These are phyloP conservation scores for Lichtheimia ramosa DNA, from an alignment of 371 early-diverging fungal genomes.

Conservation along the genomic window DNA sequence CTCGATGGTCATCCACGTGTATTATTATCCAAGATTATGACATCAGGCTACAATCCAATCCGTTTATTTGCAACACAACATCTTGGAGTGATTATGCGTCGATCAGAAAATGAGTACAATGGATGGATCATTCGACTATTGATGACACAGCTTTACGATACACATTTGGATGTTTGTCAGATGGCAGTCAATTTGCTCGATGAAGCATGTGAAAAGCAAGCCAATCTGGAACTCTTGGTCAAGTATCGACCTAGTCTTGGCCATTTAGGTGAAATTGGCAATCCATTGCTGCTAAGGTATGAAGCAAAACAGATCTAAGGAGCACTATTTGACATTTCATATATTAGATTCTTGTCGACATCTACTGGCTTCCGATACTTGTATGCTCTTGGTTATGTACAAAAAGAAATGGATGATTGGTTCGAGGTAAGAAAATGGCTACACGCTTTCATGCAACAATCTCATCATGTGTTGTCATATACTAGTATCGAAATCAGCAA, in stretches of 20 bases:
- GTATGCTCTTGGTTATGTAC: slow-evolving; percentile 70
- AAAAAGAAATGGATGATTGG: slow-evolving; percentile 83
- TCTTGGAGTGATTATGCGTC: slow-evolving; percentile 65
- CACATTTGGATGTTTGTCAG: slow-evolving; percentile 72
- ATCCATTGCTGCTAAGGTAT: slow-evolving; percentile 65
- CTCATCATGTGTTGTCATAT: not conserved
- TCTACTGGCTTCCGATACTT: slow-evolving; percentile 75
- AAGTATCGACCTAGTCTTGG: slow-evolving; percentile 72
- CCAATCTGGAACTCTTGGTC: slow-evolving; percentile 69
- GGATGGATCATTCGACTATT: slow-evolving; percentile 80
- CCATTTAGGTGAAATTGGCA: slow-evolving; percentile 72
- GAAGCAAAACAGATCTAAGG: not conserved
- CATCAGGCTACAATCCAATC: slow-evolving; percentile 77
- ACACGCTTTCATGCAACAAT: not conserved
- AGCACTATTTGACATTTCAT: not conserved
- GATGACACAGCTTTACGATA: slow-evolving; percentile 84
- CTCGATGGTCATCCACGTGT: slow-evolving; percentile 84
- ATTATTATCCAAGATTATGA: slow-evolving; percentile 81
- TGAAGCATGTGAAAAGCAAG: slow-evolving; percentile 68
- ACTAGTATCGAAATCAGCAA: slow-evolving; percentile 72
- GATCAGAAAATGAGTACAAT: slow-evolving; percentile 58
- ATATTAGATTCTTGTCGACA: slow-evolving; percentile 62
- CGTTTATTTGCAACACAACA: slow-evolving; percentile 79
- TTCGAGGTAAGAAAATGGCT: slow-evolving; percentile 57
- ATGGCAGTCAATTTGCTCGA: slow-evolving; percentile 73